Conservation (phyloP, 2,329 filamentous ascomycete genomes). For the Monosporascus sp. region DNA sequence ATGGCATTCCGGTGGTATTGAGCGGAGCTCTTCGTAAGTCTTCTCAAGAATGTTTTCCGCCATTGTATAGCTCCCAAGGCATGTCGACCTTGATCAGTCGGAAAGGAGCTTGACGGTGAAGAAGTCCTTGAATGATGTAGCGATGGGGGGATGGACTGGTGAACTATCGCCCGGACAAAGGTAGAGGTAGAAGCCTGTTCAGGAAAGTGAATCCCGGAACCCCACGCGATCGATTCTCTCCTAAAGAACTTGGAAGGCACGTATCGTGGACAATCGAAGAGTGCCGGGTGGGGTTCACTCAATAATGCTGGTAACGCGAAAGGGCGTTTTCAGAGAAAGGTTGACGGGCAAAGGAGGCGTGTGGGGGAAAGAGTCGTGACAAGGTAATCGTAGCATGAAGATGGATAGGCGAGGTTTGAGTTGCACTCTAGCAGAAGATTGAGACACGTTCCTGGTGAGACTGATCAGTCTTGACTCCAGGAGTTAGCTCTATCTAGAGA, state of each 20-base stretch:
- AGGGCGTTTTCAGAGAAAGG: background rate
- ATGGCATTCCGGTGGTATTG: slow-evolving; percentile 48
- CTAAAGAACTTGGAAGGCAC: no score
- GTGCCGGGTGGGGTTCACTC: background rate
- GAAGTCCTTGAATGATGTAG: background rate
- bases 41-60: background rate
- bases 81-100: background rate
- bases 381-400: background rate
- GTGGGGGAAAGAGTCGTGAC: background rate
- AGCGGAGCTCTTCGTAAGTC: slow-evolving; percentile 2
- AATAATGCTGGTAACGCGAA: background rate
- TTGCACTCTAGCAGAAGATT: background rate
- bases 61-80: background rate
- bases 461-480: background rate
- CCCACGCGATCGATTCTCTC: no score
- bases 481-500: background rate
- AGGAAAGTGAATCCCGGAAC: no score
- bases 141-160: no score
- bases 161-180: no score
- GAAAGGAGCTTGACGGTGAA: background rate
- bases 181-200: no score
- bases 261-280: no score
- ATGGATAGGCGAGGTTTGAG: background rate
- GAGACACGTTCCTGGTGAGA: background rate
- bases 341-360: background rate